Conservation (phyloP, 345 rosid species). For the Citrus mangshanensis region DNA sequence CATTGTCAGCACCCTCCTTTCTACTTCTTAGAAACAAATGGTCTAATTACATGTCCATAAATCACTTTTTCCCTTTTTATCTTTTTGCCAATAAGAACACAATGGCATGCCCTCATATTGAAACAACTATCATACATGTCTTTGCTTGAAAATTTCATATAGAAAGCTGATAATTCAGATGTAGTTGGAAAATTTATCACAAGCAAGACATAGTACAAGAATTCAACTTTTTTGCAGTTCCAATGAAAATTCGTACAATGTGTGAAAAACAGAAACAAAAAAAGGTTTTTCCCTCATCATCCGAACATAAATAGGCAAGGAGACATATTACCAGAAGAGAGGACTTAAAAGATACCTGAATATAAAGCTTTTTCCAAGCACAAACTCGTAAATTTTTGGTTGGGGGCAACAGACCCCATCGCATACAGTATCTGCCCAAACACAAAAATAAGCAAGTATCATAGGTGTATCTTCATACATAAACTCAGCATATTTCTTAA, state of each 20-base stretch:
- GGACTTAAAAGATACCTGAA: slow-evolving; percentile 49
- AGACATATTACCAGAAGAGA: neutral
- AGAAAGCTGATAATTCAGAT: neutral
- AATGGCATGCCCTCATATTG: neutral
- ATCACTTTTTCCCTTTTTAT: neutral
- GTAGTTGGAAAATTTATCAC: neutral
- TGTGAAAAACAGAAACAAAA: neutral
- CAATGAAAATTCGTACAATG: neutral
- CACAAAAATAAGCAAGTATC: neutral
- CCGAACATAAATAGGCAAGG: neutral
- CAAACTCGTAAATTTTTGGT: slow-evolving; percentile 56
- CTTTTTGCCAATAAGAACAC: neutral
- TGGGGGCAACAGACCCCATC: slow-evolving; percentile 76
- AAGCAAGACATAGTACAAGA: neutral
- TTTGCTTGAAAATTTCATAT: neutral
- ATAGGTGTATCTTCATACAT: neutral
- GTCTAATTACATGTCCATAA: neutral
- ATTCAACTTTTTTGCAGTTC: neutral
- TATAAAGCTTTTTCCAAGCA: slow-evolving; percentile 93
- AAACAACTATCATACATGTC: neutral
- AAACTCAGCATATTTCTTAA: neutral
- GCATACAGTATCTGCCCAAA: slow-evolving; percentile 62
- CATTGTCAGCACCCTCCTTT: neutral
- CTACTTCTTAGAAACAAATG: neutral
- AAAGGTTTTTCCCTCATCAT: neutral